These are phyloP conservation scores for Solanum raphanifolium DNA, from an alignment of 257 asterid species.

Conservation along the genomic window DNA sequence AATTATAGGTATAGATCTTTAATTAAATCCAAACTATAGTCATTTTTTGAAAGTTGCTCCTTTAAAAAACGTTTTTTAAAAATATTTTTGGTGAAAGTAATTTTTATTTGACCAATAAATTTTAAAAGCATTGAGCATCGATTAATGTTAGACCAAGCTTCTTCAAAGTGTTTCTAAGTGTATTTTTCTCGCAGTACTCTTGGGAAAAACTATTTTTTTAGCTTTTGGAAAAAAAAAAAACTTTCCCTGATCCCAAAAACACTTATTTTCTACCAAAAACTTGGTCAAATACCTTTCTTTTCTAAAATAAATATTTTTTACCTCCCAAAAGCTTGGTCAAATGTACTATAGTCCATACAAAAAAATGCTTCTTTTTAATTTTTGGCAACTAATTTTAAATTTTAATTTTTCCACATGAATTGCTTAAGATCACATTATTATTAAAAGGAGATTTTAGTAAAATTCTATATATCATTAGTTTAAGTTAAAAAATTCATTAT, in stretches of 20 bases:
- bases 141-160: not conserved
- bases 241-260: not conserved
- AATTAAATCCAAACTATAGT: not conserved
- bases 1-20: not conserved
- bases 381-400: no score
- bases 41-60: not conserved
- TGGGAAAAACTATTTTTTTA: not conserved
- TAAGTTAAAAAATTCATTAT: no score
- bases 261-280: not conserved
- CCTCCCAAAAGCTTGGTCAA: no score
- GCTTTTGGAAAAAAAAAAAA: not conserved
- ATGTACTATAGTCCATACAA: no score
- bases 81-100: no score
- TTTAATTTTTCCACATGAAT: not conserved
- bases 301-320: no score
- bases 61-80: not conserved
- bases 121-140: not conserved
- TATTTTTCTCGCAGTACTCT: not conserved
- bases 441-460: not conserved
- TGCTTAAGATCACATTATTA: not conserved
- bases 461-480: not conserved
- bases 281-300: not conserved
- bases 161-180: not conserved
- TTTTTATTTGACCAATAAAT: not conserved
- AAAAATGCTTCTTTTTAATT: no score